Evolutionary conservation across 2,329 filamentous ascomycete genomes (phyloP), one percentile per base, ranked within the genome.

Genomic region (Colletotrichum cordylinicola): DNA sequence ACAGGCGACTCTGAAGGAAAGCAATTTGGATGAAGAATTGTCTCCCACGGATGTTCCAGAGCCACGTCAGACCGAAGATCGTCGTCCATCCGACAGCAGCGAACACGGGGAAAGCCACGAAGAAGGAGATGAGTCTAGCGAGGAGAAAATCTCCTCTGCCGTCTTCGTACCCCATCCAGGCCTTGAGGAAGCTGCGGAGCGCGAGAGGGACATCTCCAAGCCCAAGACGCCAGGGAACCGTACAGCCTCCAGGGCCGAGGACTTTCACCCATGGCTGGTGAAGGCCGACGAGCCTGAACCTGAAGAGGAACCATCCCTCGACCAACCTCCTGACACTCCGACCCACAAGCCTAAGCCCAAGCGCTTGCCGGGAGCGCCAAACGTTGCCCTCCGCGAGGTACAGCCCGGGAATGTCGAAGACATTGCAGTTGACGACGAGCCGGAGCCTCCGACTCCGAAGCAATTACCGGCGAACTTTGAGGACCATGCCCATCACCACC

Each of bases 91-190:
- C 72, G 83, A 83, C 77, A 85, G 82, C 74, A 83, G 83, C 66
- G 86, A 85, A 48, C 79, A 78, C 77, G 82, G 84, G 65, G 85
- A 86, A 67, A 83, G 82, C 62, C 82, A 83, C 65, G 87, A 89
- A 77, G 88, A 91, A 61, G 87, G 86, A 21, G 90, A 92, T 55
- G 90, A 91, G 73, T 96, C 94, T 16, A 93, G 94, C 74, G 93
- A 94, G 82, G 95, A 97, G 83, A 95, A 96, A 83, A 96, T 97
- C 77, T 95, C 94, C n/a, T 96, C 94, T 37, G 95, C 95, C 29
- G 89, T 96, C 55, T 97, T 97, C 82, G 89, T 96, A 64, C 95
- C 95, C 56, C 95, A 96, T 86, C 92, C 95, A 80, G 89, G 89
- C 60, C 84, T 88, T 55, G 87, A 88, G 67, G 82, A 84, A 77